Evolutionary conservation across 306 rosid species (phyloP), one percentile per base, ranked within the genome.

Genomic region (Prunus campanulata): DNA sequence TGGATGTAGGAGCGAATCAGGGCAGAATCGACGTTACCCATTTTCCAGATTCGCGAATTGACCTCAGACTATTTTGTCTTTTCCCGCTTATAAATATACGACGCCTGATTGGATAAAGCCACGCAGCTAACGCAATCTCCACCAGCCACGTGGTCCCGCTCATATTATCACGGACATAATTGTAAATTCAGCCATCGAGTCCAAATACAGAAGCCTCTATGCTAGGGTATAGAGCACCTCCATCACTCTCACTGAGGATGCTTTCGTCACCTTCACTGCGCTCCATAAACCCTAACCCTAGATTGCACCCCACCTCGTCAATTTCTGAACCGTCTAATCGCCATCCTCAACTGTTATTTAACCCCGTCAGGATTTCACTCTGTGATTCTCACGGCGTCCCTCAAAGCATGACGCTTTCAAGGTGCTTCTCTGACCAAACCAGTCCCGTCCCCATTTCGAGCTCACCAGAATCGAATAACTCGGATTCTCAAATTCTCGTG

Each of bases 401-500:
- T 47, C 88, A 74, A 82, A 77, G 54, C 81, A 92, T 87, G 97
- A 77, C 85, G 35, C 78, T 89, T 74, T 86, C 96, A 20, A 81
- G 71, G 27, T 73, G 85, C 81, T 32, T 35, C 69, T 35, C 9
- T 11, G 69, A 27, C 27, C 49, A 11, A 19, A 65, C 69, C 69
- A 35, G 48, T 65, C 69, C 69, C 14, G 69, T 65, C 15, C 49
- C 69, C 39, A 14, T 73, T 66, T 30, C 29, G 35, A 42, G 20
- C 8, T 8, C 61, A 0, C 19, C 19, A 4, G 54, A 48, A 10
- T 48, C 69, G 30, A 79, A 72, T 57, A 72, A 63, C 0, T 7
- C 64, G 13, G 85, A 75, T 3, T 55, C 80, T 2, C 42, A 66
- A 6, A 35, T 86, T 54, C 97, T 95, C 10, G 90, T 95, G 3